phyloP scores from a whole-genome alignment of 2,329 filamentous ascomycete species.

The Colletotrichum destructivum region DNA sequence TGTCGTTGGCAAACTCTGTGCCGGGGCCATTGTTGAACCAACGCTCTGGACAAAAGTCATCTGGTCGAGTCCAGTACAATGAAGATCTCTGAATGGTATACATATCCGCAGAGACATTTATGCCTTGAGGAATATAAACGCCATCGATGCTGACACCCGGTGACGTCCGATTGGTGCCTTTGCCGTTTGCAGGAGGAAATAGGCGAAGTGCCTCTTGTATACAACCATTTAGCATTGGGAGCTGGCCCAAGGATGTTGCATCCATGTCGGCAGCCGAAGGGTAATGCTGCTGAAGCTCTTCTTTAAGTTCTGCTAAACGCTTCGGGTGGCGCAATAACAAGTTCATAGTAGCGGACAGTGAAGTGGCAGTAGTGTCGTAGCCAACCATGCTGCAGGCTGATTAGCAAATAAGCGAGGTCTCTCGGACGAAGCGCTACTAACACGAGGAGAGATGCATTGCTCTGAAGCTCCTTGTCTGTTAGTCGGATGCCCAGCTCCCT shows the following conservation, averaged over 20 bases:
- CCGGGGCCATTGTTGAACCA: constrained; percentile 46
- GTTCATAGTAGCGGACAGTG: constrained; percentile 30
- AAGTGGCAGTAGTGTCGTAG: constrained; percentile 45
- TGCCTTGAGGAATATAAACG: constrained; percentile 49
- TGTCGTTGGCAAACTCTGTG: constrained; percentile 45
- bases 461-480: constrained; percentile 18
- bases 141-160: constrained; percentile 48
- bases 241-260: constrained; percentile 44
- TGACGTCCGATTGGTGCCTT: constrained; percentile 29
- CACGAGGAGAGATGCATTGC: constrained; percentile 25
- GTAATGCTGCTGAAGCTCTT: constrained; percentile 56
- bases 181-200: constrained; percentile 50
- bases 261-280: constrained; percentile 44
- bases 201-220: constrained; percentile 60
- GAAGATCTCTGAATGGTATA: constrained; percentile 52
- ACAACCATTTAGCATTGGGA: constrained; percentile 54
- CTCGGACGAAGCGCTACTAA: neutral
- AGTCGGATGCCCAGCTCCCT: constrained; percentile 17
- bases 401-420: neutral
- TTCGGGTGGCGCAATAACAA: constrained; percentile 39
- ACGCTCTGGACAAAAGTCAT: constrained; percentile 53
- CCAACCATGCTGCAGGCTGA: constrained; percentile 41
- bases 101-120: constrained; percentile 57
- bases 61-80: constrained; percentile 50
- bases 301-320: constrained; percentile 47